Evolutionary conservation across 495 filamentous ascomycete species (phyloP).

Genomic region (Rostrohypoxylon terebratum): DNA sequence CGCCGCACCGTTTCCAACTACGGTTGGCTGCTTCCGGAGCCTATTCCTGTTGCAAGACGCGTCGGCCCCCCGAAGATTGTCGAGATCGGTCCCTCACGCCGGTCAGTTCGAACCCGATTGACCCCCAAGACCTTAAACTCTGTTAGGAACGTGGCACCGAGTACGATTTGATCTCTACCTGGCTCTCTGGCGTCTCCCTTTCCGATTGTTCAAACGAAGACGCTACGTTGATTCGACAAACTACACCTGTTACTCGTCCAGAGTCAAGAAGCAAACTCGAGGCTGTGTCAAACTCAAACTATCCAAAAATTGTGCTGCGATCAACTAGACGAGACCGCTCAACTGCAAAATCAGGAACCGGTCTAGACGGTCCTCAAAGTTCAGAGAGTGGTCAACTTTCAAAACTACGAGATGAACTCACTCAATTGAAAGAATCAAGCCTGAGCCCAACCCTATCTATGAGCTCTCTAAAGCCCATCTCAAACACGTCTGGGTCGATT

Average conservation of each 20-base stretch:
- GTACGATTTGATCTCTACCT: slow-evolving; percentile 35
- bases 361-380: slow-evolving; percentile 47
- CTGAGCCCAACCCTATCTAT: slow-evolving; percentile 29
- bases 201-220: slow-evolving; percentile 10
- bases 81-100: slow-evolving; percentile 35
- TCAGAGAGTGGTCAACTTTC: slow-evolving; percentile 40
- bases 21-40: slow-evolving; percentile 21
- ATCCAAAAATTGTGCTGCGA: slow-evolving; percentile 26
- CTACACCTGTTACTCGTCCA: neutral
- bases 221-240: neutral
- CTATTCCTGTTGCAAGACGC: slow-evolving; percentile 22
- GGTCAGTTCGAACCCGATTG: slow-evolving; percentile 39
- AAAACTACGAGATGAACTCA: slow-evolving; percentile 27
- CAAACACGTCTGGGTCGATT: slow-evolving; percentile 41
- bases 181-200: slow-evolving; percentile 35
- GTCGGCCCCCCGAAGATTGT: slow-evolving; percentile 29
- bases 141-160: slow-evolving; percentile 24
- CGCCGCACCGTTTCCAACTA: slow-evolving; percentile 14
- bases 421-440: slow-evolving; percentile 28
- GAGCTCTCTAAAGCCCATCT: slow-evolving; percentile 27
- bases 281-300: neutral
- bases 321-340: slow-evolving; percentile 14
- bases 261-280: slow-evolving; percentile 5
- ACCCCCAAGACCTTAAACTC: slow-evolving; percentile 12
- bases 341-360: slow-evolving; percentile 30